Conservation (phyloP, 2,329 filamentous ascomycete genomes). For the Cladosporium sp. region DNA sequence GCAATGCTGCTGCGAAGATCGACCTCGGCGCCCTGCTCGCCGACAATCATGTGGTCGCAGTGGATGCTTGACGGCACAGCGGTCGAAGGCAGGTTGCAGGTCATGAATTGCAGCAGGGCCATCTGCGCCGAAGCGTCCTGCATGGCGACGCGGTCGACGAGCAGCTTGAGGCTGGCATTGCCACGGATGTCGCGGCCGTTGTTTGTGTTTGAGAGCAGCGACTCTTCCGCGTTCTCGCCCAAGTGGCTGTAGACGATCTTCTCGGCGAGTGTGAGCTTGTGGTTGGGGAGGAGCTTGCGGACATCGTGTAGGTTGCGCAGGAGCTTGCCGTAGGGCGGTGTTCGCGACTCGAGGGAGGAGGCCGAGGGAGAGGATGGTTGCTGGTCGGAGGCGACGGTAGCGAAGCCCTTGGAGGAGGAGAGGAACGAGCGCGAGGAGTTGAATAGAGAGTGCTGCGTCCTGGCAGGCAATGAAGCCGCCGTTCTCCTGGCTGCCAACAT, state of each 20-base stretch:
- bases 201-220: slow-evolving; percentile 76
- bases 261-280: slow-evolving; percentile 81
- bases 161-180: slow-evolving; percentile 90
- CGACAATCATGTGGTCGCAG: slow-evolving; percentile 98
- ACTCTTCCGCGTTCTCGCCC: slow-evolving; percentile 77
- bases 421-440: slow-evolving; percentile 21
- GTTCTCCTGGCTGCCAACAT: slow-evolving; percentile 31
- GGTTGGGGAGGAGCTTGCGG: slow-evolving; percentile 63
- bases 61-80: slow-evolving; percentile 97
- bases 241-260: slow-evolving; percentile 98
- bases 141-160: slow-evolving; percentile 97
- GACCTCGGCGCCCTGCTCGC: slow-evolving; percentile 81
- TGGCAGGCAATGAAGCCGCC: slow-evolving; percentile 22
- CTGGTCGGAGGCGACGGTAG: slow-evolving; percentile 29
- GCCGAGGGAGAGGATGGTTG: slow-evolving; percentile 20
- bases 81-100: slow-evolving; percentile 82
- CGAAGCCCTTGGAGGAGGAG: slow-evolving; percentile 31
- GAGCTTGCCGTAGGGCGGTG: slow-evolving; percentile 80
- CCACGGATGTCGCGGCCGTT: slow-evolving; percentile 84
- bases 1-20: slow-evolving; percentile 83
- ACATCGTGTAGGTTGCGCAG: slow-evolving; percentile 76
- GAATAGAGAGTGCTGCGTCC: slow-evolving; percentile 17
- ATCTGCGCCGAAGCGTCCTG: slow-evolving; percentile 98
- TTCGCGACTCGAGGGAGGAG: slow-evolving; percentile 55
- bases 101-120: slow-evolving; percentile 98